Percentiles rank a stretch among this genome's conserved stretches.
Conservation (phyloP, 768 basidiomycete species). For the Rickenella mellea region DNA sequence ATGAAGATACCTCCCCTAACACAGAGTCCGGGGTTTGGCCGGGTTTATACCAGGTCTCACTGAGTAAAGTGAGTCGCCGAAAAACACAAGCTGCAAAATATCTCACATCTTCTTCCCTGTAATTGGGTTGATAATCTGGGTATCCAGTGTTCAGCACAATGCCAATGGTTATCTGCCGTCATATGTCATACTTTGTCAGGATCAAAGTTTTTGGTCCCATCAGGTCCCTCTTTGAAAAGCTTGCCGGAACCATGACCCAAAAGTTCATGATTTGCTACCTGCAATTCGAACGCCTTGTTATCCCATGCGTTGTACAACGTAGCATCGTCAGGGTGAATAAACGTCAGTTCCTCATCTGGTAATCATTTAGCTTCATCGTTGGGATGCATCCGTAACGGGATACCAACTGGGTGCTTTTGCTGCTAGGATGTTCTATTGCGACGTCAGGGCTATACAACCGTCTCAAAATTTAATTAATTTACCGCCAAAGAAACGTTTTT, state of each 20-base stretch:
- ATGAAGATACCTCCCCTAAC: constrained; percentile 80
- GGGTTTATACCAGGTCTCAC: constrained; percentile 67
- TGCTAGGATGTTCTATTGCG: constrained; percentile 67
- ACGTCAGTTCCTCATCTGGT: constrained; percentile 71
- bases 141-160: no score
- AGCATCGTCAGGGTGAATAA: constrained; percentile 72
- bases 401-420: constrained; percentile 75
- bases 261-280: constrained; percentile 86
- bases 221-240: constrained; percentile 63
- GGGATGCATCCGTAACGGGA: background rate
- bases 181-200: constrained; percentile 37
- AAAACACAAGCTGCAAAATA: background rate
- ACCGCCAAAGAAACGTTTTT: constrained; percentile 63
- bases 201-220: constrained; percentile 80
- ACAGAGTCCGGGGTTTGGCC: constrained; percentile 80
- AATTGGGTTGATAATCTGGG: constrained; percentile 69
- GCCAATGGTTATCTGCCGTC: background rate
- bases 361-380: background rate
- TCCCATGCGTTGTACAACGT: constrained; percentile 74
- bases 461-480: background rate
- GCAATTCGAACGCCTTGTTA: constrained; percentile 69
- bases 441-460: background rate
- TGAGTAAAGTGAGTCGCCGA: constrained; percentile 23
- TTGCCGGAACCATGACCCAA: constrained; percentile 84
- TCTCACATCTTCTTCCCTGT: constrained; percentile 67